A percentile compares a stretch with the other conserved stretches of the same genome.
Conservation (phyloP, 2,329 filamentous ascomycete species). For the Fusarium keratoplasticum region DNA sequence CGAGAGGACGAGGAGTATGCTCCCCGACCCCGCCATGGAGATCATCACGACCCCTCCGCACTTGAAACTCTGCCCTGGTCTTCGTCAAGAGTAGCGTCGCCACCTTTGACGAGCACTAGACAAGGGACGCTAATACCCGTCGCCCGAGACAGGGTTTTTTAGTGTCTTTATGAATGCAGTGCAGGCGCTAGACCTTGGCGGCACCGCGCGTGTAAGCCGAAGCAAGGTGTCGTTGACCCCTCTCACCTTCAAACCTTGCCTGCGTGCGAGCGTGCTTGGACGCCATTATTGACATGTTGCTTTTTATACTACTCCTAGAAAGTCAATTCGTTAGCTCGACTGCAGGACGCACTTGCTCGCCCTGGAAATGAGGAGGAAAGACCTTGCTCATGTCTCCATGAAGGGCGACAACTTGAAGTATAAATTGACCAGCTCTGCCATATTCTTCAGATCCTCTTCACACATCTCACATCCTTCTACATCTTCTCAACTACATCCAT, state of each 20-base stretch:
- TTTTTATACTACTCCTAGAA: background rate
- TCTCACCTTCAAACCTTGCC: background rate
- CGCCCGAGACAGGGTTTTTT: background rate
- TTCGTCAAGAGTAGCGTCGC: background rate
- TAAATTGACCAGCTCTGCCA: background rate
- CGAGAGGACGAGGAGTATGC: background rate
- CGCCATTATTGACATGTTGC: background rate
- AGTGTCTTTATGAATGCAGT: background rate
- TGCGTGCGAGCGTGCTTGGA: background rate
- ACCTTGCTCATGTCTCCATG: background rate
- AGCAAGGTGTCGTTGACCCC: background rate
- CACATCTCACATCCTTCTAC: background rate
- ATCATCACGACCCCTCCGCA: background rate
- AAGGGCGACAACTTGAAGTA: background rate
- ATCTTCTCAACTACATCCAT: background rate
- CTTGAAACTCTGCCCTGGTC: conserved; percentile 3
- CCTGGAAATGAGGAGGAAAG: background rate
- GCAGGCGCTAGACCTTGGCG: background rate
- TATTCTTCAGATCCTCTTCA: background rate
- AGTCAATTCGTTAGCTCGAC: background rate
- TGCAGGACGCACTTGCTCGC: conserved; percentile 6
- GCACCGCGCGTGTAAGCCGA: background rate
- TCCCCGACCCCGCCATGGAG: background rate
- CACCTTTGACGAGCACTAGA: background rate
- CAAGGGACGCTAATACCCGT: background rate